These are phyloP conservation scores for Pichia thaimueangensis DNA, from an alignment of 805 yeast genomes.

Conservation along the genomic window DNA sequence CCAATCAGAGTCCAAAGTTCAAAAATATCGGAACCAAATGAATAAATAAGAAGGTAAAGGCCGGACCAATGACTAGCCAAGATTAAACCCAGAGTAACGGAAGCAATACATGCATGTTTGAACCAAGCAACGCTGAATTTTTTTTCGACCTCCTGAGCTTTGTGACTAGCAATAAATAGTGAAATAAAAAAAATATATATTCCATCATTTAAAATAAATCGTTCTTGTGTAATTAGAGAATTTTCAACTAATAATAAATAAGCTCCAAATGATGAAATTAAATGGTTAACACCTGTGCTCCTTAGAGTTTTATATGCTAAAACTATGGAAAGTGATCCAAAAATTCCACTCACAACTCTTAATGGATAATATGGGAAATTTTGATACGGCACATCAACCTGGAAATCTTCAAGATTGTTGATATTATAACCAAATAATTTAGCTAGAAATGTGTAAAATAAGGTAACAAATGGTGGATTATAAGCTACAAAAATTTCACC, in stretches of 20 bases:
- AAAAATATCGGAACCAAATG: slow-evolving; percentile 16
- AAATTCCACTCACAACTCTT: slow-evolving; percentile 50
- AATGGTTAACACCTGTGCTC: slow-evolving; percentile 45
- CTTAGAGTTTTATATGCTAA: slow-evolving; percentile 51
- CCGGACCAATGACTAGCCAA: slow-evolving; percentile 70
- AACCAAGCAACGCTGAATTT: slow-evolving; percentile 50
- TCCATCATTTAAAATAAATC: slow-evolving; percentile 43
- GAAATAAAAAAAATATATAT: slow-evolving; percentile 40
- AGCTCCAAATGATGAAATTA: slow-evolving; percentile 45
- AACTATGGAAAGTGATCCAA: slow-evolving; percentile 48
- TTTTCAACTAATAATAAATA: slow-evolving; percentile 54
- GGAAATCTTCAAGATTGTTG: slow-evolving; percentile 21
- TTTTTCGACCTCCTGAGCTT: slow-evolving; percentile 23
- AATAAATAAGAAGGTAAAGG: slow-evolving; percentile 37
- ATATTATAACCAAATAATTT: slow-evolving; percentile 45
- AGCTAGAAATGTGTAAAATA: slow-evolving; percentile 61
- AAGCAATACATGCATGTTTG: slow-evolving; percentile 41
- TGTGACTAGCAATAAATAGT: slow-evolving; percentile 34
- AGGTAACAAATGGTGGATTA: slow-evolving; percentile 75
- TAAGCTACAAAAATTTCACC: slow-evolving; percentile 67
- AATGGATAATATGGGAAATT: slow-evolving; percentile 50
- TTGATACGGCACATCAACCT: slow-evolving; percentile 11
- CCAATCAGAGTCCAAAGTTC: slow-evolving; percentile 67
- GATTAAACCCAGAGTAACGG: slow-evolving; percentile 46
- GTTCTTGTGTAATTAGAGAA: slow-evolving; percentile 55